Evolutionary conservation across 2,329 filamentous ascomycete species (phyloP), one percentile per base, ranked within the genome.

Genomic region (Amauroascus niger): DNA sequence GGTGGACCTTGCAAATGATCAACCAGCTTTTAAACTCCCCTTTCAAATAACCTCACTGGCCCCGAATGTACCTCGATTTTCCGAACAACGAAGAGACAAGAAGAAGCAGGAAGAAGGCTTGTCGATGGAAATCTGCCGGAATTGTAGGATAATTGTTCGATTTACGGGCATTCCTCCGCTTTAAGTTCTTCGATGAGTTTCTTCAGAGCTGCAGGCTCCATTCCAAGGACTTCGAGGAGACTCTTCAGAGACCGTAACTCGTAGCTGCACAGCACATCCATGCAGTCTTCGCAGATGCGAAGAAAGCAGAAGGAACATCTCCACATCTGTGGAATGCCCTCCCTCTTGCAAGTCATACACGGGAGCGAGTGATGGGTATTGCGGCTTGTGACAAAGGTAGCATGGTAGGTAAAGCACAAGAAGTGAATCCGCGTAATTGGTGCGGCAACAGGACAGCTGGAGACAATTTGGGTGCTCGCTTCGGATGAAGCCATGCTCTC

Each of bases 271-370:
- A 74, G 57, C 14, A 41, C 52, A 45, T 67, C 60, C 50, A 63
- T 63, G 55, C 71, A 74, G 7, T 58, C 56, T 2, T 55, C 63
- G 51, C 71, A 73, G 37, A 74, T 64, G 4, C 71, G 64, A 58
- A 74, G 55, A 49, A 65, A 69, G 50, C 71, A 74, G 51, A 71
- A 73, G 6, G 69, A 65, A 55, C 71, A 74, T 33, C 66, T 66
- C 56, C 68, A 64, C 8, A 69, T 63, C 18, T 66, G 60, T 55
- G 71, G 64, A 2, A 62, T 64, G 51, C 72, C 69, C 11, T 64
- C 62, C 48, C 69, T 68, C 33, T 66, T 65, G 55, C 71, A 74
- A 3, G 69, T 66, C 70, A 73, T 72, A 59, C 71, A 74, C 8
- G 70, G 71, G 32, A 71, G 61, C 4, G 70, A 62, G 57, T 69